phyloP scores from a whole-genome alignment of 2,329 filamentous ascomycete genomes.

The Fusarium nelsonii region DNA sequence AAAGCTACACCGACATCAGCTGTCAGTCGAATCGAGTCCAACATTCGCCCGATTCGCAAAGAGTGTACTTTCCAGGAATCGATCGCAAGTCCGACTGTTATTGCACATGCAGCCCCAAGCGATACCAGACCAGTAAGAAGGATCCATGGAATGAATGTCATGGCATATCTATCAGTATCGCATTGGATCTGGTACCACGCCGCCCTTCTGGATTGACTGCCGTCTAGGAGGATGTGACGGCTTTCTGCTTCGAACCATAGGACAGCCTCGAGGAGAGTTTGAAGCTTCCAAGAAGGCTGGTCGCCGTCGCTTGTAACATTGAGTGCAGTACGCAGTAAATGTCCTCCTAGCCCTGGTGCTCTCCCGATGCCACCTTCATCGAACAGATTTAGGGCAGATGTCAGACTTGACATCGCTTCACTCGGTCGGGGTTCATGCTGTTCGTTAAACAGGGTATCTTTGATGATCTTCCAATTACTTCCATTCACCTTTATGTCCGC shows the following conservation, averaged over 20 bases:
- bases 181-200: constrained; percentile 11
- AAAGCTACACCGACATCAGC: constrained; percentile 33
- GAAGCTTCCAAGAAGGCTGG: constrained; percentile 7
- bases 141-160: constrained; percentile 38
- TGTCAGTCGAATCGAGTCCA: constrained; percentile 30
- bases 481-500: constrained; percentile 20
- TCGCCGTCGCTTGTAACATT: background rate
- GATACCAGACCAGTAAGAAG: constrained; percentile 25
- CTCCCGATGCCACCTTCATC: background rate
- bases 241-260: constrained; percentile 29
- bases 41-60: constrained; percentile 19
- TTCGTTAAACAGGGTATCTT: background rate
- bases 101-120: constrained; percentile 20
- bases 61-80: constrained; percentile 30
- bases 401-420: background rate
- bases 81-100: constrained; percentile 15
- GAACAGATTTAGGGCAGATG: background rate
- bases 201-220: background rate
- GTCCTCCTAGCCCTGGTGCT: constrained; percentile 19
- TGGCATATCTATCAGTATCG: constrained; percentile 19
- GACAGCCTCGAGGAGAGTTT: constrained; percentile 29
- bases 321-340: constrained; percentile 13
- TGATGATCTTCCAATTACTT: constrained; percentile 8
- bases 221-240: background rate
- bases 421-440: background rate